These are phyloP conservation scores for Colletotrichum sp. DNA, from an alignment of 2,329 filamentous ascomycete species.

Conservation along the genomic window DNA sequence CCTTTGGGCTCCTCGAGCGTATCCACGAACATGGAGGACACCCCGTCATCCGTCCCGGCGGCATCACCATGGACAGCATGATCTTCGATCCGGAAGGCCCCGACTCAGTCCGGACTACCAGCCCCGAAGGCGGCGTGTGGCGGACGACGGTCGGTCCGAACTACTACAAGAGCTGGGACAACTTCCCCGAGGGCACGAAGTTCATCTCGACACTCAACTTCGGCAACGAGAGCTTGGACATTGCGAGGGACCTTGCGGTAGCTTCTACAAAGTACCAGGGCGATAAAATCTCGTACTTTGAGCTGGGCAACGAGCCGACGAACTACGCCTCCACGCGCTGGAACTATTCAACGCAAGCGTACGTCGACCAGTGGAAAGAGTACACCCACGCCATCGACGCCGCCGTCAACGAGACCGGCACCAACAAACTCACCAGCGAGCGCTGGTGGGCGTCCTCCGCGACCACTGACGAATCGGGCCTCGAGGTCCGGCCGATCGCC, in stretches of 20 bases:
- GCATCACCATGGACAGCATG: constrained; percentile 25
- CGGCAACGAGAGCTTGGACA: constrained; percentile 22
- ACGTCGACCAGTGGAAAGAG: constrained; percentile 15
- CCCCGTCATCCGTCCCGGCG: constrained; percentile 21
- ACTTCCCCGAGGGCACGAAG: constrained; percentile 17
- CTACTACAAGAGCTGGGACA: constrained; percentile 15
- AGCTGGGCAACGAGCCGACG: constrained; percentile 24
- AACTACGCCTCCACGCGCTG: constrained; percentile 15
- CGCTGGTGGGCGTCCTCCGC: constrained; percentile 25
- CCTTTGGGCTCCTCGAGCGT: constrained; percentile 10
- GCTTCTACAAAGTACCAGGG: constrained; percentile 15
- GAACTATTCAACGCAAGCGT: constrained; percentile 13
- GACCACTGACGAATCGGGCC: constrained; percentile 20
- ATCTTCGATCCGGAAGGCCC: constrained; percentile 19
- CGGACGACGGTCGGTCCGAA: constrained; percentile 1
- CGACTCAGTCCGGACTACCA: constrained; percentile 21
- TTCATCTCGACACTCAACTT: constrained; percentile 25
- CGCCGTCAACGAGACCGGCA: constrained; percentile 1
- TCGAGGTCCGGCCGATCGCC: constrained; percentile 21
- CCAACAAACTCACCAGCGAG: not conserved
- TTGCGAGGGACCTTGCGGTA: constrained; percentile 19
- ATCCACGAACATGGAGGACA: constrained; percentile 18
- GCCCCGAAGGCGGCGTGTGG: constrained; percentile 12
- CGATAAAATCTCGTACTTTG: constrained; percentile 20
- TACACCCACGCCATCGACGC: constrained; percentile 5